Base-by-base conservation (phyloP, 179 eudicot genomes). In the Gypsophila paniculata region DNA sequence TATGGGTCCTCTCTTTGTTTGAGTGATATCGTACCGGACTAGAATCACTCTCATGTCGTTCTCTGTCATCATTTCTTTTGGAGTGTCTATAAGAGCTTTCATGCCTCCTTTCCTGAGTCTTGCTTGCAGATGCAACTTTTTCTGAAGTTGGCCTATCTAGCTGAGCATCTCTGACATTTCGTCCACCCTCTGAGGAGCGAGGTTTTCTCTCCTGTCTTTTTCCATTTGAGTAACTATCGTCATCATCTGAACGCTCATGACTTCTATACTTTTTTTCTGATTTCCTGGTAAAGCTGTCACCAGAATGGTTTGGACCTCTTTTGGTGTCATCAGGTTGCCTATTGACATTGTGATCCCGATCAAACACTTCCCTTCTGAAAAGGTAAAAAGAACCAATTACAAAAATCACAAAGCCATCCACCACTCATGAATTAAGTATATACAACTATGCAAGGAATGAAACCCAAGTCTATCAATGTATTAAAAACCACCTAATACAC, bases 181-280 rank as follows among this genome's bases (percentile, higher is more conserved):
- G 76, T 61, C 58, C 75, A 66, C 32, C 66, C 36, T 74, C 68
- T 10, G 34, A 51, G 46, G 22, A 60, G 19, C 39, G 55, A 18
- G 75, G 63, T 49, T 46, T 21, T 53, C 51, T 67, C 29, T 58
- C 76, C 21, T 42, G 58, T 57, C 73, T 71, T 59, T 14, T 63
- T 66, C 73, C 42, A 68, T 38, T 52, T n/a, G 72, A 66, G 67
- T 74, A 70, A 8, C 53, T 21, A 49, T 74, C 66, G 25, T 75
- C 78, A 71, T 68, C 68, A 25, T 68, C 72, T 26, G 79, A 75
- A 68, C 51, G 62, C 9, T 72, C 71, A 42, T 32, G 65, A 42
- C 70, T 75, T 75, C 59, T 71, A 71, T 66, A 72, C 23, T 72
- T 75, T 22, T 69, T 68, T 52, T 74, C 79, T 15, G 76, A 60